Evolutionary conservation across 2,329 filamentous ascomycete species (phyloP), one percentile per base, ranked within the genome.

Genomic region (Niveomyces coronatus): DNA sequence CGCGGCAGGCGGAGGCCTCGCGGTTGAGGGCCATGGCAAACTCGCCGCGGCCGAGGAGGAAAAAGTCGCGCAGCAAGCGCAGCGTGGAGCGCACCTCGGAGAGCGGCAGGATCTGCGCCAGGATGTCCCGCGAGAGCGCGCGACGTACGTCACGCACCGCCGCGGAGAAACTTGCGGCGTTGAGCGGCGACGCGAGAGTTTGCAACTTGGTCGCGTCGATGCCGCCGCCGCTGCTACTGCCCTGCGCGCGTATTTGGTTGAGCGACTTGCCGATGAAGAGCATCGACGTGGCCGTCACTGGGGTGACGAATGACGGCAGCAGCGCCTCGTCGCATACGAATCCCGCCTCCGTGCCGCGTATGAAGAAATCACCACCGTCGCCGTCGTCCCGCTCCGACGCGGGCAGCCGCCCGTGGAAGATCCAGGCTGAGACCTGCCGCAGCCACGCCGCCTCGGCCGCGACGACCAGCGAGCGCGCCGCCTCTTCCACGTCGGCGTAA

Each of bases 381-480:
- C 85, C 86, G 54, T 85, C 79, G 11, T 71, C 72, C n/a, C n/a
- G n/a, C n/a, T n/a, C n/a, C n/a, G n/a, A n/a, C n/a, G n/a, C n/a
- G 1, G 89, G 88, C 41, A 94, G 62, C 35, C 82, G 77, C 5
- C 91, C 91, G 56, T 94, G 93, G 11, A 96, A 62, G 8, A 96
- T 71, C 89, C 89, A 98, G 18, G 84, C 83, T 4, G 86, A 84
- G 9, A 93, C 70, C 53, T 94, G 87, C 56, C 86, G 84, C 53
- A 96, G 65, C 91, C 91, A 98, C 8, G 88, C 83, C 20, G 76
- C 82, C 62, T 98, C 89, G 0, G 87, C 88, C 16, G 85, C 71
- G 11, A 67, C 73, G n/a, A 85, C 72, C 24, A 96, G 64, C 42
- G 80, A 76, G 45, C 77, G 63, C 0, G 86, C 82, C 27, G 84